Conservation (phyloP, 805 yeast species). For the Wickerhamomyces bovis region DNA sequence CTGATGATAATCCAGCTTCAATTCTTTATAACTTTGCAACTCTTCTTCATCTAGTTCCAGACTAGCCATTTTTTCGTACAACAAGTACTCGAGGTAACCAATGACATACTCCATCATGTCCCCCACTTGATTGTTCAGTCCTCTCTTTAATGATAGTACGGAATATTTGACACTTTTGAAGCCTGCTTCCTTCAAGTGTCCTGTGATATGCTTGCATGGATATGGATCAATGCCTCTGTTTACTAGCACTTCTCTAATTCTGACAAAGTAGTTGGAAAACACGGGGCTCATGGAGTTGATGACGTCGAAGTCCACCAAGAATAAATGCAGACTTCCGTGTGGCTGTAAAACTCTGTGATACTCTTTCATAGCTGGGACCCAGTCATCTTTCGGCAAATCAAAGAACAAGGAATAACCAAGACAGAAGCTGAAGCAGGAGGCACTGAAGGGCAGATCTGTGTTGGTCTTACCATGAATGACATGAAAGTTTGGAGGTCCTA, state of each 20-base stretch:
- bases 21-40: slow-evolving; percentile 10
- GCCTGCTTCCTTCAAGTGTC: slow-evolving; percentile 18
- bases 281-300: slow-evolving; percentile 15
- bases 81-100: slow-evolving; percentile 16
- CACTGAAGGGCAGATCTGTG: slow-evolving; percentile 16
- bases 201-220: slow-evolving; percentile 18
- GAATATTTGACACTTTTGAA: slow-evolving; percentile 16
- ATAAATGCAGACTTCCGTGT: slow-evolving; percentile 14
- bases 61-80: slow-evolving; percentile 14
- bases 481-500: slow-evolving; percentile 22
- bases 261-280: slow-evolving; percentile 11
- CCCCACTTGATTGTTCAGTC: slow-evolving; percentile 18
- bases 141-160: slow-evolving; percentile 17
- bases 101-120: slow-evolving; percentile 18
- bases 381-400: slow-evolving; percentile 15
- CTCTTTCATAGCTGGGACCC: slow-evolving; percentile 19
- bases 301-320: slow-evolving; percentile 17
- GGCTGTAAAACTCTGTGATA: slow-evolving; percentile 13
- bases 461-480: slow-evolving; percentile 15
- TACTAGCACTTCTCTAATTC: slow-evolving; percentile 7
- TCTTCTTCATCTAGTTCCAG: slow-evolving; percentile 11
- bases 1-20: slow-evolving; percentile 17
- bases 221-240: slow-evolving; percentile 20
- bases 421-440: slow-evolving; percentile 14
- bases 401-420: slow-evolving; percentile 18